These are phyloP conservation scores for Macaranga tanarius DNA, from an alignment of 441 rosid species.

Conservation along the genomic window DNA sequence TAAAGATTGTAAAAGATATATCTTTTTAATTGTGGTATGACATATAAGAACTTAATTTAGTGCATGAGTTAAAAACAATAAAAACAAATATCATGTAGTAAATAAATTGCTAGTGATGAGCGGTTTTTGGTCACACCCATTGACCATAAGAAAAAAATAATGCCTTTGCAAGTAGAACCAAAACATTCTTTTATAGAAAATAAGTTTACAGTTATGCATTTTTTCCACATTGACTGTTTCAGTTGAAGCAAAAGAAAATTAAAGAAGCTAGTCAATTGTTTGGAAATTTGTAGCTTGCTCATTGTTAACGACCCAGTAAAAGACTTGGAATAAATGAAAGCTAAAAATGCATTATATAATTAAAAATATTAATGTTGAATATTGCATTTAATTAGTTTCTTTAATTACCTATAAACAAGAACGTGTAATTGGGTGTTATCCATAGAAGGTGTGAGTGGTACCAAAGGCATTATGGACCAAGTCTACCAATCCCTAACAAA, in stretches of 20 bases:
- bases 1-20: too few relatives aligned
- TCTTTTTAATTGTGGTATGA: neutral
- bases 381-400: too few relatives aligned
- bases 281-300: too few relatives aligned
- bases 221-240: neutral
- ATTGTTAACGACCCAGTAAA: too few relatives aligned
- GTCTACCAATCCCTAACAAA: conserved; percentile 43
- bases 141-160: too few relatives aligned
- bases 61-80: neutral
- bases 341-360: too few relatives aligned
- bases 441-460: conserved; percentile 16
- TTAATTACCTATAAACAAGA: neutral
- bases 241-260: neutral
- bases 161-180: neutral
- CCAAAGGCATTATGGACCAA: conserved; percentile 24
- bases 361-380: too few relatives aligned
- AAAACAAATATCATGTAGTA: neutral
- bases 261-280: too few relatives aligned
- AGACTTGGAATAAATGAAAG: too few relatives aligned
- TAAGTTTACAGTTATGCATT: neutral
- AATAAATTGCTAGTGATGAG: neutral
- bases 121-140: neutral
- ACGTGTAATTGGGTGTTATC: neutral
- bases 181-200: too few relatives aligned
- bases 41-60: neutral